Evolutionary conservation across 1,284 basidiomycete genomes (phyloP).

Genomic region (Pascua sp.): DNA sequence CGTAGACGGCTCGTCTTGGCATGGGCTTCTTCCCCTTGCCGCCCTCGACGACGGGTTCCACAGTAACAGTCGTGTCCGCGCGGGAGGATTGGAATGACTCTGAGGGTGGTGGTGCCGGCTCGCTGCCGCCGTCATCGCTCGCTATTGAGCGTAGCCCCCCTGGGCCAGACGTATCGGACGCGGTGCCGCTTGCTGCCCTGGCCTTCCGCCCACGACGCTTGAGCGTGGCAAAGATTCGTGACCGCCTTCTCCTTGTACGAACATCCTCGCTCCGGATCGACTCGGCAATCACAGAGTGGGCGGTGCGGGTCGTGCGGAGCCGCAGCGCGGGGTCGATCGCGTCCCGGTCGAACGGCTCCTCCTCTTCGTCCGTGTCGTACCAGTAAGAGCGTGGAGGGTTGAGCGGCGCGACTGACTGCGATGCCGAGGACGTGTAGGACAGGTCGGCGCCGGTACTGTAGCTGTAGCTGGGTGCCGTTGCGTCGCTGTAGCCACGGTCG

Average conservation of each 20-base stretch:
- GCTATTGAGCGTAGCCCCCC: too few species aligned
- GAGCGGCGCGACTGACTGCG: background rate
- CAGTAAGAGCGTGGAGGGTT: conserved; percentile 1
- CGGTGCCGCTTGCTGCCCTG: background rate
- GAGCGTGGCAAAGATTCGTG: conserved; percentile 52
- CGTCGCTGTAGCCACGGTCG: background rate
- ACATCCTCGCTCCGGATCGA: conserved; percentile 72
- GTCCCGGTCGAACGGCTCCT: conserved; percentile 37
- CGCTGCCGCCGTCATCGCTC: too few species aligned
- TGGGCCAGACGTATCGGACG: too few species aligned
- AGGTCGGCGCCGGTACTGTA: background rate
- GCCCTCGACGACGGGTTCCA: too few species aligned
- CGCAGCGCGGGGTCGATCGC: conserved; percentile 78
- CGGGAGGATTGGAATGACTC: too few species aligned
- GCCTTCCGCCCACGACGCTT: conserved; percentile 3
- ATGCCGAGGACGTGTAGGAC: conserved; percentile 1
- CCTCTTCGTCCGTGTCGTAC: conserved; percentile 22
- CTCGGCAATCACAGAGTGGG: conserved; percentile 81
- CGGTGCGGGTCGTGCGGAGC: conserved; percentile 80
- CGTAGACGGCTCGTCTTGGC: conserved; percentile 70
- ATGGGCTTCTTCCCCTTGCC: conserved; percentile 16
- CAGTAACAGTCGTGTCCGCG: too few species aligned
- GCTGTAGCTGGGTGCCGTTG: too few species aligned
- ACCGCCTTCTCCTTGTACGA: conserved; percentile 58
- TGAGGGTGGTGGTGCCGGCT: too few species aligned